Evolutionary conservation across 2,329 filamentous ascomycete species (phyloP).

Genomic region (Aspergillus transmontanensis): DNA sequence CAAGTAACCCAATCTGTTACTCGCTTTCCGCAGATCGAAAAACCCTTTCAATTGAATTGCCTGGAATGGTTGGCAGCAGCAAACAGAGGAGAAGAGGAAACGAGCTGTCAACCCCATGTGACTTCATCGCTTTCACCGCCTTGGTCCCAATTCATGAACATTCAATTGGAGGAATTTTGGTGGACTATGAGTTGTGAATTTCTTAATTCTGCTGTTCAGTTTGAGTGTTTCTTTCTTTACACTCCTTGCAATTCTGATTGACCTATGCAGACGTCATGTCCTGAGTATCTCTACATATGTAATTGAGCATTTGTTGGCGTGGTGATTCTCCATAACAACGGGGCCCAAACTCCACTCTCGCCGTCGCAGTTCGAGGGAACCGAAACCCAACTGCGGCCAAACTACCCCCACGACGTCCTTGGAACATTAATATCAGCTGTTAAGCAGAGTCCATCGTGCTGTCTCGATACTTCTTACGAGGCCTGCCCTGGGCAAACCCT

Average conservation of each 20-base stretch:
- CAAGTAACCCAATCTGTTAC: background rate
- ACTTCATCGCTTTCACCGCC: slow-evolving; percentile 33
- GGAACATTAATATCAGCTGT: slow-evolving; percentile 7
- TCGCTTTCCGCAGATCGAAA: background rate
- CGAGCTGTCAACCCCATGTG: slow-evolving; percentile 34
- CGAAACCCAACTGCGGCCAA: background rate
- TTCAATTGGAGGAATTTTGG: slow-evolving; percentile 2
- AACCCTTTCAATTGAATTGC: background rate
- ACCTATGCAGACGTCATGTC: background rate
- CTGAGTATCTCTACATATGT: background rate
- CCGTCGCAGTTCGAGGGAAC: slow-evolving; percentile 8
- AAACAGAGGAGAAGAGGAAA: slow-evolving; percentile 4
- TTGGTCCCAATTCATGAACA: slow-evolving; percentile 3
- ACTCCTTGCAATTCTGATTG: background rate
- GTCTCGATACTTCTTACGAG: slow-evolving; percentile 26
- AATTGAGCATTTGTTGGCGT: slow-evolving; percentile 10
- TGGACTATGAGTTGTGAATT: background rate
- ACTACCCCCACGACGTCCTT: slow-evolving; percentile 8
- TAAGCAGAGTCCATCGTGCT: slow-evolving; percentile 30
- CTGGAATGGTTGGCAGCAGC: background rate
- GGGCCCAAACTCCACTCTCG: slow-evolving; percentile 30
- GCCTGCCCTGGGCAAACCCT: slow-evolving; percentile 31
- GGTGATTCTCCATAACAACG: slow-evolving; percentile 22
- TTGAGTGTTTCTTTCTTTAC: background rate
- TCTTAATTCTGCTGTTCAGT: background rate